Evolutionary conservation across 2,329 filamentous ascomycete genomes (phyloP), one percentile per base, ranked within the genome.

Genomic region (Ophiostoma quercus): DNA sequence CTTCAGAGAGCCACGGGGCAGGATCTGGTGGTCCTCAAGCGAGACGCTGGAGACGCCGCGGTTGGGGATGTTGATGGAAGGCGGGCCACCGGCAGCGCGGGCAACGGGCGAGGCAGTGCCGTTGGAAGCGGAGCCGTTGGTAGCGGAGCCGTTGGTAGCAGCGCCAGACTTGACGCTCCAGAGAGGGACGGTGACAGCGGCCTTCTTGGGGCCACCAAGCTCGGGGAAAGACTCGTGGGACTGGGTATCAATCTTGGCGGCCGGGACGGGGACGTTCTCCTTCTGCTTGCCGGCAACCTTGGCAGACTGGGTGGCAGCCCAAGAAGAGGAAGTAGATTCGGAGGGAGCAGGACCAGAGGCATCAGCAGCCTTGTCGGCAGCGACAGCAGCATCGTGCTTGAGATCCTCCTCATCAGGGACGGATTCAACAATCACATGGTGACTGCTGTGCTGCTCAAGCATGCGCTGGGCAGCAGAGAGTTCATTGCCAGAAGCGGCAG

Each of bases 151-250:
- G 73, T 88, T 89, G 9, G 65, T 6, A 25, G 51, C 67, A 29
- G 67, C 81, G 72, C 69, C 81, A 73, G 82, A 82, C 72, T 81
- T 80, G 22, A 47, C 43, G n/a, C 66, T 41, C 67, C 67, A 68
- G 67, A 62, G 60, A 32, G 67, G 67, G 5, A 68, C 68, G 71
- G 82, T 82, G 72, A 81, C 80, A 12, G 85, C 79, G 22, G 88
- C 82, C 80, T 93, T 94, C 79, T 88, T 88, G 70, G 84, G 79
- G 29, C 82, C 86, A 73, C 94, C 94, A 66, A 99, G 87, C 75
- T 94, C 89, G n/a, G 95, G 95, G 84, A 99, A 99, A 71, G 92
- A 83, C 80, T 98, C 94, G 77, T 96, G 91, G 22, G 92, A 96
- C 76, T 92, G 86, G 25, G 92, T 94, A 79, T 98, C 92, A 72